Evolutionary conservation across 352 stramenopile genomes (phyloP).

Genomic region (Phytophthora ohioensis): DNA sequence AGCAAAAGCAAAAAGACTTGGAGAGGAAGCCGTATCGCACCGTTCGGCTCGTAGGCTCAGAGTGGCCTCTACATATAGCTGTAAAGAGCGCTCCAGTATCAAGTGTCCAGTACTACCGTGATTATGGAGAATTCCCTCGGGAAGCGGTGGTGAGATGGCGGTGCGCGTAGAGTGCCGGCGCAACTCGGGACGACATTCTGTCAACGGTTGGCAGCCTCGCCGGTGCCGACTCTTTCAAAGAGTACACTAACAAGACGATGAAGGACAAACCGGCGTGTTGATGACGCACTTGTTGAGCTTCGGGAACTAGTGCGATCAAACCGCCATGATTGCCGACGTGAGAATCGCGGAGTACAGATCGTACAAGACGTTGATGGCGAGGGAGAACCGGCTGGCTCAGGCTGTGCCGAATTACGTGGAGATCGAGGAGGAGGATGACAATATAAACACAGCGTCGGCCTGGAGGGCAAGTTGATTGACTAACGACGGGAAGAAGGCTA

Average conservation of each 20-base stretch:
- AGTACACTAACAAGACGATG: conserved; percentile 91
- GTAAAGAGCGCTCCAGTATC: no score
- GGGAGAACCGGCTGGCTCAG: conserved; percentile 41
- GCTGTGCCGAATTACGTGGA: conserved; percentile 74
- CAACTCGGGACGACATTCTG: conserved; percentile 91
- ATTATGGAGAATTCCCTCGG: no score
- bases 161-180: no score
- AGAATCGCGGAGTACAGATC: conserved; percentile 55
- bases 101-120: no score
- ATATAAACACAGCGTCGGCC: conserved; percentile 27
- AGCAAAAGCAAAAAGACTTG: no score
- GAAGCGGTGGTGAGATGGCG: no score
- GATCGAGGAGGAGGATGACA: conserved; percentile 60
- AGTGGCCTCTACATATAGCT: no score
- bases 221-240: conserved; percentile 93
- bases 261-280: conserved; percentile 92
- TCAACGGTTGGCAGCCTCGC: conserved; percentile 97
- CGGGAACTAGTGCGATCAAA: conserved; percentile 55
- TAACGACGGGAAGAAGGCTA: no score
- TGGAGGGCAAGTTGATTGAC: no score
- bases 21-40: no score
- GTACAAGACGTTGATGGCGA: conserved; percentile 66
- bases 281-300: conserved; percentile 88
- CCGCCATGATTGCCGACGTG: conserved; percentile 56
- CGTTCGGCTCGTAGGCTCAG: no score